Base-by-base conservation (phyloP, 2,329 filamentous ascomycete species). In the Lithohypha guttulata region DNA sequence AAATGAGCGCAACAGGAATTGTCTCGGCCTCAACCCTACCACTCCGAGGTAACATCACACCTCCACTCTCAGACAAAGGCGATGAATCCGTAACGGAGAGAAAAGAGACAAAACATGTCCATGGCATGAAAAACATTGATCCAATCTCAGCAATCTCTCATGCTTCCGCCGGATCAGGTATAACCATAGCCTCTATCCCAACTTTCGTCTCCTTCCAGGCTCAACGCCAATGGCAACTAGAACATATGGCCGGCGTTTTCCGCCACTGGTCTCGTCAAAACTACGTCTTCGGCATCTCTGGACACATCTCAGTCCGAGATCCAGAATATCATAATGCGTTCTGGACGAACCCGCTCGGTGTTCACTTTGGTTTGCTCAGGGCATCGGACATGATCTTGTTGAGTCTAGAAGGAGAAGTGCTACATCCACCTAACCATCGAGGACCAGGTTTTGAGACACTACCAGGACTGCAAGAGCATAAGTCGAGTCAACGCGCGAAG, bases 181-280 rank as follows among this genome's bases (percentile, higher is more conserved):
- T 21, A 6, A 39, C 44, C 60, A 72, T 18, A 59, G 64, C 26
- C 8, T 69, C 72, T 6, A 75, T 79, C 14, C 75, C 76, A 2
- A 63, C 60, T 26, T 76, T 77, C 51, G 57, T 64, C 3, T 62
- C 66, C 17, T 66, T 67, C 42, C 64, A 65, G 25, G 65, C 69
- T 32, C 69, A 82, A 42, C 73, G 80, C 14, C 66, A 67, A 51
- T 80, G 79, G 65, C 74, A 76, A 42, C 63, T 79, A 7, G 62
- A 73, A 19, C 77, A 82, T 58, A 80, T 80, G 68, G 76, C 77
- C 3, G 70, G 72, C 3, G 77, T 75, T 3, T 84, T 84, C 58
- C 74, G 79, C 19, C 69, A 80, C 53, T 82, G 80, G 55, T 66
- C 75, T 1, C 70, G 77, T 32, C 70, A 74, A 50, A 75, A 74